Base-by-base conservation (phyloP, 441 rosid genomes). In the Jatropha multifida region DNA sequence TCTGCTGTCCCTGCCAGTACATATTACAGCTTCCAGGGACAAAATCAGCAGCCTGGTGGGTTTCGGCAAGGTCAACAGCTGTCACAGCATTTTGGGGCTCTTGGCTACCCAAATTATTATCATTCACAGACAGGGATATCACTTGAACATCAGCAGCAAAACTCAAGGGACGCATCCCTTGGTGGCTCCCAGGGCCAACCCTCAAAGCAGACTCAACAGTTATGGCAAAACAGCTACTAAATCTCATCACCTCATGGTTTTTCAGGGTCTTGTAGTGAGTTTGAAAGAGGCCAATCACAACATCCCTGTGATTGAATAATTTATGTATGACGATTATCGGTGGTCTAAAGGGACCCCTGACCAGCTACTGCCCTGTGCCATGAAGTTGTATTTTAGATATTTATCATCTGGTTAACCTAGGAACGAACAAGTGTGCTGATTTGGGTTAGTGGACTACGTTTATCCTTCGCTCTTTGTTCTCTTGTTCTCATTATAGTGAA, bases 141-240 rank as follows among this genome's bases (percentile, higher is more conserved):
- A 2, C 76, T 88, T 67, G 97, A 94, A 40, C 98, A 90, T 18
- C 97, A 90, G 87, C 99, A 90, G 87, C 98, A 93, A 74, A 90
- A 85, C 87, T 81, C 89, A 23, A 85, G 98, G 83, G 99, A 95
- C 7, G 85, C 83, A 18, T 66, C 88, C 60, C 80, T 89, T 0
- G 83, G 85, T 52, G 92, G 89, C 27, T 79, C 89, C 27, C 98
- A 91, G 82, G 91, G 89, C 67, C 99, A 92, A 81, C 88, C 90
- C n/a, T 85, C 96, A 23, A 95, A 92, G 83, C 99, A 92, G 90
- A 83, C 88, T 72, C 96, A 89, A 76, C 98, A 90, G 84, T 72
- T 95, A 18, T 95, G 98, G 99, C 99, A 89, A 86, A 92, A 92
- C 90, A 83, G 86, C 84, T 95, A 95, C 92, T 95, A 82, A 90